These are phyloP conservation scores for Candida verbasci DNA, from an alignment of 805 yeast genomes.

Conservation along the genomic window DNA sequence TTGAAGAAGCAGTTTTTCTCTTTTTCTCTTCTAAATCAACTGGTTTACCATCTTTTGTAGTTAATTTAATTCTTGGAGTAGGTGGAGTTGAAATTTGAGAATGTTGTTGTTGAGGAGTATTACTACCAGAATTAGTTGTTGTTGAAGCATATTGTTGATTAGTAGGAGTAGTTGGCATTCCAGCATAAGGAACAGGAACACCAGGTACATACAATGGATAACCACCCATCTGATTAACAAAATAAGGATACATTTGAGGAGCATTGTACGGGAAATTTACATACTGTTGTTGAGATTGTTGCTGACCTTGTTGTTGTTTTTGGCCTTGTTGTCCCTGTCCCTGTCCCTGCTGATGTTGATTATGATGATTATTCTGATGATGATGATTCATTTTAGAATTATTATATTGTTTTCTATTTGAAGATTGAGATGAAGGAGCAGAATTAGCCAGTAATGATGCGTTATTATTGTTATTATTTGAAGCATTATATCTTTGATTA, in stretches of 20 bases:
- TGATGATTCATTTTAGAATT: conserved; percentile 14
- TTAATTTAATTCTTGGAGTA: conserved; percentile 28
- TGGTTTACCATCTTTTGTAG: conserved; percentile 40
- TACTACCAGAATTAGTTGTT: conserved; percentile 4
- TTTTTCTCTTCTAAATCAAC: conserved; percentile 40
- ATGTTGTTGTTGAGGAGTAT: conserved; percentile 8
- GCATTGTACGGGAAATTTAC: conserved; percentile 6
- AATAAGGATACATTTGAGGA: conserved; percentile 12
- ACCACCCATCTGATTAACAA: conserved; percentile 12
- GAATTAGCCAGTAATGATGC: not conserved
- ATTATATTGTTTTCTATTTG: conserved; percentile 11
- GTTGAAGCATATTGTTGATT: conserved; percentile 10
- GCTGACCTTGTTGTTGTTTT: conserved; percentile 6
- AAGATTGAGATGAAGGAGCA: not conserved
- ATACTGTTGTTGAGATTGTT: conserved; percentile 9
- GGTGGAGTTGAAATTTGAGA: conserved; percentile 9
- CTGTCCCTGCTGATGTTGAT: conserved; percentile 9
- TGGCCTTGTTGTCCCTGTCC: conserved; percentile 7
- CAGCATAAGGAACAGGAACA: conserved; percentile 17
- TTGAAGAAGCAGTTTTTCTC: conserved; percentile 21
- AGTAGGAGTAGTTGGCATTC: conserved; percentile 10
- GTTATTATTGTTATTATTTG: conserved; percentile 6
- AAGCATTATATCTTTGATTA: conserved; percentile 6
- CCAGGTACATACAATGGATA: conserved; percentile 23
- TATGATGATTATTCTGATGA: conserved; percentile 11